These are phyloP conservation scores for Neurospora sp. DNA, from an alignment of 2,329 filamentous ascomycete species.

Conservation along the genomic window DNA sequence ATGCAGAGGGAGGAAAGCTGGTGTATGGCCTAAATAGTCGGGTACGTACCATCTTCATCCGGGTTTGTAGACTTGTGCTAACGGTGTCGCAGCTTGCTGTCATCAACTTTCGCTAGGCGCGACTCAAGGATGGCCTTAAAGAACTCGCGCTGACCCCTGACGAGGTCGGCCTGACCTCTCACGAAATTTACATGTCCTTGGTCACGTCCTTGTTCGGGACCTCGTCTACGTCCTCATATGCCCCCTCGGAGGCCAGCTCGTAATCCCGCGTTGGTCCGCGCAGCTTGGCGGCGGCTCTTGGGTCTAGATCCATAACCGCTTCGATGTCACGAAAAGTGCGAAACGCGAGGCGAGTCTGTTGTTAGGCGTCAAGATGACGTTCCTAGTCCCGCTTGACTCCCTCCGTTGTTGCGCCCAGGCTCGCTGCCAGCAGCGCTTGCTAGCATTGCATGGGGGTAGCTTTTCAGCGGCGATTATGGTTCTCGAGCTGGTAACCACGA, in stretches of 20 bases:
- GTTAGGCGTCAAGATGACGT: background rate
- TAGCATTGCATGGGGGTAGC: background rate
- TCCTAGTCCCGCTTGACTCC: background rate
- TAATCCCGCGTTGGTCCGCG: background rate
- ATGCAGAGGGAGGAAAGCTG: slow-evolving; percentile 49
- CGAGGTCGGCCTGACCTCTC: background rate
- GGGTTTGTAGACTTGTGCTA: slow-evolving; percentile 4
- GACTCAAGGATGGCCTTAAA: background rate
- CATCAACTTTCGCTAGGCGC: slow-evolving; percentile 21
- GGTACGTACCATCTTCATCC: slow-evolving; percentile 33
- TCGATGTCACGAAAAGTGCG: background rate
- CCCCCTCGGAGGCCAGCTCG: background rate
- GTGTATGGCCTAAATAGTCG: slow-evolving; percentile 54
- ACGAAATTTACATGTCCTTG: background rate
- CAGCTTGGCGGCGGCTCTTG: background rate
- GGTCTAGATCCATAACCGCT: background rate
- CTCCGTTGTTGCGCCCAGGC: background rate
- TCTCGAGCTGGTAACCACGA: background rate
- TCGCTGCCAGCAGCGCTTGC: background rate
- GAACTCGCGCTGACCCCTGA: background rate
- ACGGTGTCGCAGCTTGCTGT: slow-evolving; percentile 20
- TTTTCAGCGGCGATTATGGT: background rate
- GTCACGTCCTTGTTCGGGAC: background rate
- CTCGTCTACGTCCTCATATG: background rate
- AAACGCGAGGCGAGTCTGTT: background rate